Conservation (phyloP, 2,329 filamentous ascomycete species). For the Acrodontium crateriforme region DNA sequence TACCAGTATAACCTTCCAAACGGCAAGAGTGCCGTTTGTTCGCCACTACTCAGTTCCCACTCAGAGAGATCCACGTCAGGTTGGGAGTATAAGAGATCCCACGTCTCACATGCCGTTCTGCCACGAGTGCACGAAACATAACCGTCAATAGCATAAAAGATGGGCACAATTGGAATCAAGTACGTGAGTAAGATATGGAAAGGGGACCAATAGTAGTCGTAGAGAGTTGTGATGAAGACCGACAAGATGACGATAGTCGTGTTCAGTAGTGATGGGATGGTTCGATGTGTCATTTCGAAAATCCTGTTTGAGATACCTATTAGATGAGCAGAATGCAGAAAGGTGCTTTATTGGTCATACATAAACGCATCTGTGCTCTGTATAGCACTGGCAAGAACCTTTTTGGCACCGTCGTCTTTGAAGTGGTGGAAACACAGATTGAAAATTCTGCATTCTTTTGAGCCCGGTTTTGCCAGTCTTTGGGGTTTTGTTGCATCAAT, state of each 20-base stretch:
- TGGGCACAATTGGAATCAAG: conserved; percentile 3
- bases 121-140: conserved; percentile 3
- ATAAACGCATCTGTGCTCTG: conserved; percentile 4
- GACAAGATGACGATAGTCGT: not conserved
- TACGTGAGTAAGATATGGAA: conserved; percentile 4
- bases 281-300: conserved; percentile 5
- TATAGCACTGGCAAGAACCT: conserved; percentile 2
- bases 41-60: conserved; percentile 2
- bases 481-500: conserved; percentile 4
- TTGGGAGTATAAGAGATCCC: not conserved
- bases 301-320: too few relatives aligned
- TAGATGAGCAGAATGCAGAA: too few relatives aligned
- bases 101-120: conserved; percentile 4
- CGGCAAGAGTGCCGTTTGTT: conserved; percentile 3
- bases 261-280: conserved; percentile 2
- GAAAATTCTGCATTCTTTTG: conserved; percentile 5
- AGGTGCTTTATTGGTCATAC: conserved; percentile 1
- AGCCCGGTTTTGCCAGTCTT: conserved; percentile 1
- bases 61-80: conserved; percentile 1
- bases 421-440: conserved; percentile 6
- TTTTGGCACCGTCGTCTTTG: conserved; percentile 3
- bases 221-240: conserved; percentile 1
- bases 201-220: conserved; percentile 3
- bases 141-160: conserved; percentile 3
- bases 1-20: conserved; percentile 5